Evolutionary conservation across 2,329 filamentous ascomycete species (phyloP).

Genomic region (Cryphonectria nitschkei): DNA sequence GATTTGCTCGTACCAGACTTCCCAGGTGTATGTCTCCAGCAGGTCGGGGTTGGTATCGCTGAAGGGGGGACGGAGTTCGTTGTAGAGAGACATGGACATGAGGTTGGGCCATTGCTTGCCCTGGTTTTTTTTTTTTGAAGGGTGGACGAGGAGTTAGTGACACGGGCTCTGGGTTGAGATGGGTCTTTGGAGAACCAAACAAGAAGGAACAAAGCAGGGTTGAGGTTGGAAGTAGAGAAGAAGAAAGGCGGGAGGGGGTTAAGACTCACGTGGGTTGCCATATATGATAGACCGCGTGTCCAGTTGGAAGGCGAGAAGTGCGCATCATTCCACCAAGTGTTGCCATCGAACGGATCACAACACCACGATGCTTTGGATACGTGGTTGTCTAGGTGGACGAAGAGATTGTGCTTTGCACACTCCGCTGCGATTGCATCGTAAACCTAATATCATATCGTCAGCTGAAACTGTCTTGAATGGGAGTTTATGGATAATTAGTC

Average conservation of each 20-base stretch:
- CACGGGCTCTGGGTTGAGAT: too few relatives aligned
- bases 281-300: constrained; percentile 62
- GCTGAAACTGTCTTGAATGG: neutral
- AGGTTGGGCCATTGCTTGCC: constrained; percentile 52
- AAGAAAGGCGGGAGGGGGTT: neutral
- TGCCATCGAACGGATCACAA: constrained; percentile 57
- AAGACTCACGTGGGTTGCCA: constrained; percentile 58
- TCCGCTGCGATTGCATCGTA: constrained; percentile 67
- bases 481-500: too few relatives aligned
- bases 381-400: constrained; percentile 65
- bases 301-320: constrained; percentile 63
- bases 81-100: constrained; percentile 56
- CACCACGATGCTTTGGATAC: constrained; percentile 63
- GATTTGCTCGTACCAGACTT: constrained; percentile 56
- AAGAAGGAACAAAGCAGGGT: too few relatives aligned
- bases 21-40: constrained; percentile 56
- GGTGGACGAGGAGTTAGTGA: constrained; percentile 24
- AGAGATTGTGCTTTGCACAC: constrained; percentile 57
- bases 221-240: too few relatives aligned
- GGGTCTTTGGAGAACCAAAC: too few relatives aligned
- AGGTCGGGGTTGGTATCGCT: constrained; percentile 37
- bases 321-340: constrained; percentile 64
- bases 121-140: constrained; percentile 34
- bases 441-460: constrained; percentile 36
- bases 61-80: constrained; percentile 53